phyloP scores from a whole-genome alignment of 2,329 filamentous ascomycete genomes.

The Shiraia bambusicola region DNA sequence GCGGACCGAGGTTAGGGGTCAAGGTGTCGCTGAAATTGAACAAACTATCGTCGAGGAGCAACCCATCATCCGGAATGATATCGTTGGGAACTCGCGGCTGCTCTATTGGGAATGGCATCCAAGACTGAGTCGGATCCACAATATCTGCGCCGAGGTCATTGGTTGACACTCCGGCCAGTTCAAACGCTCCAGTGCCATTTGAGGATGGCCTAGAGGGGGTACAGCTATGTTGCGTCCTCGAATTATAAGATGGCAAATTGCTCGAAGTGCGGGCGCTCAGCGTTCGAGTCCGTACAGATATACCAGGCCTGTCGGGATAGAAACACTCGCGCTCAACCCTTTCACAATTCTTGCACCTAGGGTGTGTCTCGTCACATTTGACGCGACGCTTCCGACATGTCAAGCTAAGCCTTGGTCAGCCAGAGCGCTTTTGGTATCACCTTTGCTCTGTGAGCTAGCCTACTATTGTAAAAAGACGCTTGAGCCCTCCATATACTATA shows the following conservation, averaged over 20 bases:
- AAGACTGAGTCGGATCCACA: slow-evolving; percentile 13
- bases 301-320: slow-evolving; percentile 28
- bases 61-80: slow-evolving; percentile 23
- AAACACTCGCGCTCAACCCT: slow-evolving; percentile 47
- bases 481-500: not conserved
- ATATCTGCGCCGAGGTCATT: slow-evolving; percentile 7
- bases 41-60: slow-evolving; percentile 26
- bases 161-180: not conserved
- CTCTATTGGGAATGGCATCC: slow-evolving; percentile 15
- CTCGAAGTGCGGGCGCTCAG: slow-evolving; percentile 15
- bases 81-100: slow-evolving; percentile 17
- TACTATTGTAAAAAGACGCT: not conserved
- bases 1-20: slow-evolving; percentile 45
- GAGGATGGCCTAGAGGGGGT: slow-evolving; percentile 1
- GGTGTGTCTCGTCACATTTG: slow-evolving; percentile 54
- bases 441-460: not conserved
- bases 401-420: slow-evolving; percentile 30
- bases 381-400: slow-evolving; percentile 53
- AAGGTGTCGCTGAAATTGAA: slow-evolving; percentile 33
- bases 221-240: not conserved
- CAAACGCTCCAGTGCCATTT: not conserved
- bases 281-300: slow-evolving; percentile 10
- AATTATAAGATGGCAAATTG: slow-evolving; percentile 8
- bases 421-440: slow-evolving; percentile 1
- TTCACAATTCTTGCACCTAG: slow-evolving; percentile 47